These are phyloP conservation scores for Jamesozyma hellenica DNA, from an alignment of 805 yeast species.

Conservation along the genomic window DNA sequence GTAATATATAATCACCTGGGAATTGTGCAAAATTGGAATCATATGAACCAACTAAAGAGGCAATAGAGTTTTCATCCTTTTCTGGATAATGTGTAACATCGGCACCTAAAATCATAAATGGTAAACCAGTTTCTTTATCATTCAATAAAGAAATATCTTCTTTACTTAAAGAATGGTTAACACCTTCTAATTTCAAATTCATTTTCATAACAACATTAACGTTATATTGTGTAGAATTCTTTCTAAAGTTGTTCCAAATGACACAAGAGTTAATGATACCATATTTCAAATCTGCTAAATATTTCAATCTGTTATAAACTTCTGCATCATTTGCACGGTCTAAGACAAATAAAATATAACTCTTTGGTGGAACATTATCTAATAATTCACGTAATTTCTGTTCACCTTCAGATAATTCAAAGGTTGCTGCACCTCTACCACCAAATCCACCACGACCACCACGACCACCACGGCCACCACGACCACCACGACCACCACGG, in stretches of 20 bases:
- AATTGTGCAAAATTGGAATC: slow-evolving; percentile 16
- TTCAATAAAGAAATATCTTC: slow-evolving; percentile 7
- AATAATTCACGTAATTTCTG: slow-evolving; percentile 6
- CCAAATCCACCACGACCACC: slow-evolving; percentile 13
- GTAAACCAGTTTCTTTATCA: slow-evolving; percentile 12
- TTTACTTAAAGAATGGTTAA: slow-evolving; percentile 12
- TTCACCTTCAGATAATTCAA: slow-evolving; percentile 13
- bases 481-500: slow-evolving; percentile 9
- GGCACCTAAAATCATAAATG: slow-evolving; percentile 17
- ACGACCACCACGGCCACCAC: slow-evolving; percentile 13
- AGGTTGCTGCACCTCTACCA: slow-evolving; percentile 6
- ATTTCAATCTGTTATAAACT: slow-evolving; percentile 16
- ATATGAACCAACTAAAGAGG: slow-evolving; percentile 15
- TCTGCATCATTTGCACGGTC: slow-evolving; percentile 6
- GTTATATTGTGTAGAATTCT: slow-evolving; percentile 12
- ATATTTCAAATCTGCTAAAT: slow-evolving; percentile 13
- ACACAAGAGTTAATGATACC: slow-evolving; percentile 17
- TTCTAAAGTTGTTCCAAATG: slow-evolving; percentile 16
- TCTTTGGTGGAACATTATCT: slow-evolving; percentile 10
- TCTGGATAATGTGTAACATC: slow-evolving; percentile 22
- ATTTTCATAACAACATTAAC: slow-evolving; percentile 18
- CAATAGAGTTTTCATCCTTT: slow-evolving; percentile 16
- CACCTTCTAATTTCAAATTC: slow-evolving; percentile 16
- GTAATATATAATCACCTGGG: slow-evolving; percentile 17
- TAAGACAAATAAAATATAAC: slow-evolving; percentile 12